These are phyloP conservation scores for Aplosporella prunicola DNA, from an alignment of 2,329 filamentous ascomycete genomes.

Conservation along the genomic window DNA sequence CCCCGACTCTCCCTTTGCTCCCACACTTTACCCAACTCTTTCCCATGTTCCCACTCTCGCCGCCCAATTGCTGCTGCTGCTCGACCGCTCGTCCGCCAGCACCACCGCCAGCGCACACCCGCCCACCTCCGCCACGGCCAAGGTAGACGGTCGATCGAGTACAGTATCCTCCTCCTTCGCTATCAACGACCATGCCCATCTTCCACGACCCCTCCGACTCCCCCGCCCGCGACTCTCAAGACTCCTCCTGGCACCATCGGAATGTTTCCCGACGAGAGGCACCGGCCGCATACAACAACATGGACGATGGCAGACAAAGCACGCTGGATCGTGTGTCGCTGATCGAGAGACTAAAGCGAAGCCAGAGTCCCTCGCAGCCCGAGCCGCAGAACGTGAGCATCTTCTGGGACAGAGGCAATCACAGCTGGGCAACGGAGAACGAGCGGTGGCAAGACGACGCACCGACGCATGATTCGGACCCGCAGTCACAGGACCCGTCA, in stretches of 20 bases:
- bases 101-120: no score
- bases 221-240: neutral
- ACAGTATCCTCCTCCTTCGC: no score
- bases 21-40: no score
- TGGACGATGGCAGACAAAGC: neutral
- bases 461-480: neutral
- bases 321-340: constrained; percentile 59
- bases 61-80: no score
- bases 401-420: no score
- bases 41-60: no score
- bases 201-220: constrained; percentile 20
- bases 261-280: neutral
- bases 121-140: no score
- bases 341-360: constrained; percentile 70
- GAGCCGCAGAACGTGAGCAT: constrained; percentile 48
- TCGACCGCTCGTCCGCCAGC: no score
- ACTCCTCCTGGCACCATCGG: neutral
- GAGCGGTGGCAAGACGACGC: neutral
- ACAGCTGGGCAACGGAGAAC: neutral
- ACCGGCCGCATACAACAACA: no score
- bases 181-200: constrained; percentile 24
- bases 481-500: neutral
- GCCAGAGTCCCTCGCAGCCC: constrained; percentile 66
- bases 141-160: no score
- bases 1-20: no score